phyloP scores from a whole-genome alignment of 1,284 basidiomycete genomes.

The Boletellus dicymbophilus region DNA sequence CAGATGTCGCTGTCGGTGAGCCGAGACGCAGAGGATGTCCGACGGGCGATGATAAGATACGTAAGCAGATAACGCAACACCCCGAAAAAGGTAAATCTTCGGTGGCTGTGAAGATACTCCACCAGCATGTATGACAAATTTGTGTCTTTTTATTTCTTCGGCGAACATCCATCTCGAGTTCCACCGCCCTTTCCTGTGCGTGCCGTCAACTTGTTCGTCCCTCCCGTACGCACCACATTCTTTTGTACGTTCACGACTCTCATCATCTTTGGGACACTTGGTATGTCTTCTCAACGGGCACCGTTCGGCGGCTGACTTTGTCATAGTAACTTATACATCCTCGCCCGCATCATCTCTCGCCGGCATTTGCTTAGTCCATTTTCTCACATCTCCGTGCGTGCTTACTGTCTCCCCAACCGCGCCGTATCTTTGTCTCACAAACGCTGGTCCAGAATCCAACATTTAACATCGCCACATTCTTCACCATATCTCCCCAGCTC shows the following conservation, averaged over 20 bases:
- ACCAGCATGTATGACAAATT: slow-evolving; percentile 27
- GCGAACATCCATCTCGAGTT: too few species aligned
- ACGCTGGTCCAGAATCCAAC: slow-evolving; percentile 15
- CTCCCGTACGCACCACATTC: not conserved
- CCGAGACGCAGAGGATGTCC: too few species aligned
- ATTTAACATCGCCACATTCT: slow-evolving; percentile 1
- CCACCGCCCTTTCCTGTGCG: not conserved
- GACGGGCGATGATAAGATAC: too few species aligned
- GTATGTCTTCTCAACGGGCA: not conserved
- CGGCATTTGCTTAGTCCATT: slow-evolving; percentile 2
- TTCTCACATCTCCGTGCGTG: slow-evolving; percentile 12
- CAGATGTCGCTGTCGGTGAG: too few species aligned
- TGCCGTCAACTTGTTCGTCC: slow-evolving; percentile 2
- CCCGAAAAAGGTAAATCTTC: slow-evolving; percentile 16
- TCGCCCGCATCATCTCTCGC: slow-evolving; percentile 6
- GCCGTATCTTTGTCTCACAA: slow-evolving; percentile 14
- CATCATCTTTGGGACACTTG: not conserved
- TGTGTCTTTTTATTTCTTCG: slow-evolving; percentile 18
- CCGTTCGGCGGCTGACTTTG: slow-evolving; percentile 13
- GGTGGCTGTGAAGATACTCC: slow-evolving; percentile 27
- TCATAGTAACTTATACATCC: slow-evolving; percentile 23
- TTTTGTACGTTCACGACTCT: slow-evolving; percentile 20
- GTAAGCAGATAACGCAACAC: too few species aligned
- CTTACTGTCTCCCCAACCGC: slow-evolving; percentile 1
- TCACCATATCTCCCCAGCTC: slow-evolving; percentile 1